Conservation (phyloP, 2,329 filamentous ascomycete species). For the Aspergillus terreus region DNA sequence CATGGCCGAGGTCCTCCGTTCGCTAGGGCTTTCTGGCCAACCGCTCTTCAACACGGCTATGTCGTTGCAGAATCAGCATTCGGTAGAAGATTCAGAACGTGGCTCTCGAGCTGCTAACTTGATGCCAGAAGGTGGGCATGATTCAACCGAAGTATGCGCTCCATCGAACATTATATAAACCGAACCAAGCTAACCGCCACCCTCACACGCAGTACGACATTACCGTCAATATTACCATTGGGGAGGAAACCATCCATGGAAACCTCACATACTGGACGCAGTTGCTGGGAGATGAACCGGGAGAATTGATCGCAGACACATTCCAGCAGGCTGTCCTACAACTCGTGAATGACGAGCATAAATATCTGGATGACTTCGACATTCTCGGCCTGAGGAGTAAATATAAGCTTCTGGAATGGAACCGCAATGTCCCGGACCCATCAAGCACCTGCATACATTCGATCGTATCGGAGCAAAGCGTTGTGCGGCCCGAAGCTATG, state of each 20-base stretch:
- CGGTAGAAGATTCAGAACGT: neutral
- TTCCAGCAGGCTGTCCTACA: constrained; percentile 2
- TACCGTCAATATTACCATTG: constrained; percentile 3
- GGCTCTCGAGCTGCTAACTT: neutral
- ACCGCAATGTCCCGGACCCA: no score
- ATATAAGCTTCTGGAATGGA: neutral
- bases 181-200: neutral
- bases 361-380: neutral
- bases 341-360: neutral
- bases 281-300: neutral
- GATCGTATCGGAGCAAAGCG: neutral
- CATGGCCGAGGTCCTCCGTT: constrained; percentile 13
- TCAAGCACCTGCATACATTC: no score
- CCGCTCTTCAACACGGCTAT: constrained; percentile 19
- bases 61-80: constrained; percentile 12
- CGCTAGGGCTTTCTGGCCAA: constrained; percentile 8
- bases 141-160: constrained; percentile 14
- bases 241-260: constrained; percentile 12
- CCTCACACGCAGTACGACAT: constrained; percentile 6
- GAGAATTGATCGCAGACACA: constrained; percentile 4
- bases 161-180: neutral
- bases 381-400: neutral
- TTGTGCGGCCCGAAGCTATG: neutral
- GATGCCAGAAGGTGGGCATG: constrained; percentile 4
- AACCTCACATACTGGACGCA: constrained; percentile 15